phyloP scores from a whole-genome alignment of 148 eudicot species.

The Suaeda aralocaspica region DNA sequence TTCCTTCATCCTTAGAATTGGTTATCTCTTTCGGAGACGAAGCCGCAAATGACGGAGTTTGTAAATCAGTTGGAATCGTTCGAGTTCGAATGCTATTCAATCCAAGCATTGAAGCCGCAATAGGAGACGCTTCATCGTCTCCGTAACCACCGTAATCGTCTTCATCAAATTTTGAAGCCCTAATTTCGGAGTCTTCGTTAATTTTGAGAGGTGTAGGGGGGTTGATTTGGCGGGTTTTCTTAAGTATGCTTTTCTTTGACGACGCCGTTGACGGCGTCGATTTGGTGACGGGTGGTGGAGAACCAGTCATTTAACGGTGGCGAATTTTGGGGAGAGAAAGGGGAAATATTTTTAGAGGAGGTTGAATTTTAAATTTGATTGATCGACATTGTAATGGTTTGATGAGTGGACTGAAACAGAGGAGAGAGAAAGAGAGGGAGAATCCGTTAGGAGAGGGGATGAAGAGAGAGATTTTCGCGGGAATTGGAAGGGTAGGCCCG shows the following conservation, averaged over 20 bases:
- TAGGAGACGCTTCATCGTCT: slow-evolving; percentile 33
- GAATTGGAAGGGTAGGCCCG: slow-evolving; percentile 26
- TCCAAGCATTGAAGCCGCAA: slow-evolving; percentile 51
- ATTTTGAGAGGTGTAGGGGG: slow-evolving; percentile 19
- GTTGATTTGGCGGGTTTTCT: slow-evolving; percentile 24
- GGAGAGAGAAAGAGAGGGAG: slow-evolving; percentile 13
- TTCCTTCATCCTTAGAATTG: neutral
- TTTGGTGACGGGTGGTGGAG: slow-evolving; percentile 13
- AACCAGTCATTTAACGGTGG: slow-evolving; percentile 33
- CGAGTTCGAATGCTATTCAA: slow-evolving; percentile 66
- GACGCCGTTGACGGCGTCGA: slow-evolving; percentile 18
- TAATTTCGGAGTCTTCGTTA: neutral
- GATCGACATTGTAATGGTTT: slow-evolving; percentile 7
- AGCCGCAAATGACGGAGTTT: slow-evolving; percentile 23
- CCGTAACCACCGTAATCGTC: slow-evolving; percentile 22
- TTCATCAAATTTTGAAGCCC: neutral
- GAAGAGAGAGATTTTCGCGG: slow-evolving; percentile 43
- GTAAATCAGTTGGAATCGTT: slow-evolving; percentile 40
- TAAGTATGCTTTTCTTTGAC: slow-evolving; percentile 12
- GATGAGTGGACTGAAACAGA: slow-evolving; percentile 4
- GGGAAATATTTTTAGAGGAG: neutral
- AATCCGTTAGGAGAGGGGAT: slow-evolving; percentile 13
- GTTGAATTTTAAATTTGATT: neutral
- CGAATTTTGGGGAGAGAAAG: neutral
- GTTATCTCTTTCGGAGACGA: slow-evolving; percentile 20